Evolutionary conservation across 2,329 filamentous ascomycete species (phyloP), one percentile per base, ranked within the genome.

Genomic region (Talaromyces sp.): DNA sequence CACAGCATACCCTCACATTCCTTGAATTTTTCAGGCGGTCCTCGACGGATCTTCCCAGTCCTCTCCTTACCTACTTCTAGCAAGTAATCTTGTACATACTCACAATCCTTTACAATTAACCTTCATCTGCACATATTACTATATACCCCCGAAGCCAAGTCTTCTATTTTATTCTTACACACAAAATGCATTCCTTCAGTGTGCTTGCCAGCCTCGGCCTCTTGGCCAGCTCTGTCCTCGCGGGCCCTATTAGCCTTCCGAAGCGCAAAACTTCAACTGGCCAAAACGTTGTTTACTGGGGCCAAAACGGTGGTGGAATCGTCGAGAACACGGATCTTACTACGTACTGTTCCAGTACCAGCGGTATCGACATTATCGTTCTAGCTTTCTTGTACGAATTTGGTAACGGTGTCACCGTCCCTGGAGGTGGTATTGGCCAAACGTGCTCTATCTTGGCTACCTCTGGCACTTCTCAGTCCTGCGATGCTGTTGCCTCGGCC

Each of bases 301-400:
- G 64, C 43, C 64, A 66, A 35, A 66, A 66, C 9, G 64, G 60
- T 31, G 64, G 64, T 52, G 64, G 64, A 11, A 50, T 47, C n/a
- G 43, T 62, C 11, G 64, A 65, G 37, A 63, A 63, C 41, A 63
- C 62, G 5, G 60, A 66, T 24, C 54, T 66, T 14, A 24, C 41
- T 39, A 19, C 35, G 3, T 82, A 82, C 70, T 82, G 79, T 66
- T 75, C 72, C 6, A 66, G 73, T 0, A 70, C 70, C 9, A 67
- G 77, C 0, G 79, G 78, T 9, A 77, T 82, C 61, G 78, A 82
- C 66, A 75, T 82, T 37, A 70, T 82, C 33, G 77, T 81, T 1
- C 71, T 82, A 8, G 71, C 79, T n/a, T 82, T 82, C 68, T 66
- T 82, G 11, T 81, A 79, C 68, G 62, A 74, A 39, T 82, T 72